Percentiles rank a stretch among this genome's conserved stretches.
Conservation (phyloP, 495 filamentous ascomycete species). For the Paragyromitra xinjiangensis region DNA sequence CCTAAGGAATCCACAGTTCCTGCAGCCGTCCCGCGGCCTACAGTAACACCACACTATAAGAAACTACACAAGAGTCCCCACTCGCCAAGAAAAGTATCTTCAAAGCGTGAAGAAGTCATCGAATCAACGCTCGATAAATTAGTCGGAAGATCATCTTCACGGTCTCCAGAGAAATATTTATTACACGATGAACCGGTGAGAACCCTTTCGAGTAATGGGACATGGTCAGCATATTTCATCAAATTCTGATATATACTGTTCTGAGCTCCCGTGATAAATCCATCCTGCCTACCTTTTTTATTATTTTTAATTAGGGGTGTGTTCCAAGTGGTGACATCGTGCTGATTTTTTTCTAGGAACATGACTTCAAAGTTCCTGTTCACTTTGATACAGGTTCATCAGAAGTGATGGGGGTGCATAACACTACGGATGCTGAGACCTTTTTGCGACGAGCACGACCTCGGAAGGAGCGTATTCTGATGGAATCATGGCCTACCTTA, state of each 20-base stretch:
- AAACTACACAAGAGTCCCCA: conserved; percentile 26
- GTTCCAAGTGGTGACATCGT: neutral
- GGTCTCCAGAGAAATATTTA: conserved; percentile 28
- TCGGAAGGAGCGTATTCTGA: conserved; percentile 63
- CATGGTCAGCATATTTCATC: conserved; percentile 35
- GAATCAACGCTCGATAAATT: conserved; percentile 45
- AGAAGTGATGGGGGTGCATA: conserved; percentile 37
- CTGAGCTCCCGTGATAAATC: conserved; percentile 10
- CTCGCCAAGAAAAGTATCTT: conserved; percentile 16
- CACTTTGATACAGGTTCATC: conserved; percentile 36
- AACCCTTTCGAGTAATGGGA: conserved; percentile 23
- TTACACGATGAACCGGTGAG: conserved; percentile 44
- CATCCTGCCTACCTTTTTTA: neutral
- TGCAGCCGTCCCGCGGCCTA: conserved; percentile 17
- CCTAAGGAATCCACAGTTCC: conserved; percentile 33
- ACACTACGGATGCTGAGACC: conserved; percentile 46
- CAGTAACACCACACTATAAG: conserved; percentile 13
- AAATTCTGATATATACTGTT: conserved; percentile 46
- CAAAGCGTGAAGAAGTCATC: conserved; percentile 40
- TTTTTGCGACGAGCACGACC: conserved; percentile 50
- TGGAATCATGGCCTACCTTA: conserved; percentile 77
- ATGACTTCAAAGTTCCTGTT: conserved; percentile 50
- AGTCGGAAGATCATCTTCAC: conserved; percentile 32
- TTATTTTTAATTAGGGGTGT: neutral
- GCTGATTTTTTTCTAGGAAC: conserved; percentile 35